Conservation (phyloP, 2,329 filamentous ascomycete genomes). For the Escovopsis sp. region DNA sequence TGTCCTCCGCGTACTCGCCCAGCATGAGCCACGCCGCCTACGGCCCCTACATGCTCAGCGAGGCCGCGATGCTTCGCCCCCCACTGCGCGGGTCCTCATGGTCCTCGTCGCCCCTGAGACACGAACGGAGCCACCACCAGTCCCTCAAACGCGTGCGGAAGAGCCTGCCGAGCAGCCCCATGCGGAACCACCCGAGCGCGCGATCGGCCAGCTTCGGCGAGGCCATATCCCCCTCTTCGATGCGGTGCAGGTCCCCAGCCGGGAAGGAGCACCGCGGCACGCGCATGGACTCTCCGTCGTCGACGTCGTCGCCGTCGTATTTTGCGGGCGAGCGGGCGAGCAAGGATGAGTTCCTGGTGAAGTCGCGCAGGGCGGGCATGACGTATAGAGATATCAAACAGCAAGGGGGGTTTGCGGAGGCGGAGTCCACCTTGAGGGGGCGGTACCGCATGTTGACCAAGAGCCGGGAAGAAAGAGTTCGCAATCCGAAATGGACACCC, state of each 20-base stretch:
- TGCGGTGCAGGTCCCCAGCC: not conserved
- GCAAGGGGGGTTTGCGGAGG: slow-evolving; percentile 41
- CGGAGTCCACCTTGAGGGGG: slow-evolving; percentile 60
- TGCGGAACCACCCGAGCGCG: not conserved
- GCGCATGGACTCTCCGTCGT: not conserved
- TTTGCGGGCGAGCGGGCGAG: not conserved
- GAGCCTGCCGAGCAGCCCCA: not conserved
- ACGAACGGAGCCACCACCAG: not conserved
- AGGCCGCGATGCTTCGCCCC: no score
- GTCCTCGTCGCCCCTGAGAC: not conserved
- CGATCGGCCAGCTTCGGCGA: not conserved
- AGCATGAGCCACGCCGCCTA: no score
- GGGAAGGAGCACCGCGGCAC: not conserved
- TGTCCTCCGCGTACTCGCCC: not conserved
- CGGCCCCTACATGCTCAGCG: no score
- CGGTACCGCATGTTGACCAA: slow-evolving; percentile 53
- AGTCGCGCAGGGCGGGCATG: slow-evolving; percentile 38
- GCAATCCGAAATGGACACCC: slow-evolving; percentile 49
- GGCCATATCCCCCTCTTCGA: not conserved
- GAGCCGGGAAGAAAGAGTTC: slow-evolving; percentile 42
- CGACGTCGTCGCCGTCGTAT: not conserved
- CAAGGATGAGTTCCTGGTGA: slow-evolving; percentile 34
- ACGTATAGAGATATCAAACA: slow-evolving; percentile 51
- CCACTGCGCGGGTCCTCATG: no score
- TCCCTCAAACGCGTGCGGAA: not conserved